Conservation (phyloP, 495 filamentous ascomycete species). For the Aspergillus sclerotiicarbonarius region DNA sequence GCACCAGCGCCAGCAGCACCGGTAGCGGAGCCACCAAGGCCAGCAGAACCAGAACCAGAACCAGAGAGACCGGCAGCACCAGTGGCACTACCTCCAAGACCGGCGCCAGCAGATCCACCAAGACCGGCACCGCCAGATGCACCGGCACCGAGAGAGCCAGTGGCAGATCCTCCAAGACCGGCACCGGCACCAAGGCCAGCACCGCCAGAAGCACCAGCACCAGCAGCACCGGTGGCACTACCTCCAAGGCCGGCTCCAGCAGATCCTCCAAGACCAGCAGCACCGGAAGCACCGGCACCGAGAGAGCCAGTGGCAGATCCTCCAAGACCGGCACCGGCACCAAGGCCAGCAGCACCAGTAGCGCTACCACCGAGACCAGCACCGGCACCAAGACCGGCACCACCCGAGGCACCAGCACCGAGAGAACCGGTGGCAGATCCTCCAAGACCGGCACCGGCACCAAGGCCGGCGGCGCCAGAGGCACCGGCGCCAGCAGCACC, state of each 20-base stretch:
- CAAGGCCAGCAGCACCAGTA: not conserved
- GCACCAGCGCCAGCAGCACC: not conserved
- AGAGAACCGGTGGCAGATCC: not conserved
- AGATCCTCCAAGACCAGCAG: not conserved
- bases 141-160: not conserved
- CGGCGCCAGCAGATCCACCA: not conserved
- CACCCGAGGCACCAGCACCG: not conserved
- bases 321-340: constrained; percentile 6
- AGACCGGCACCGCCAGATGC: not conserved
- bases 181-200: not conserved
- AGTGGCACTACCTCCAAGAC: not conserved
- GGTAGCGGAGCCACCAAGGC: not conserved
- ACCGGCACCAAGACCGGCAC: not conserved
- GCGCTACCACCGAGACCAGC: constrained; percentile 2
- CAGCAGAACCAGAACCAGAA: not conserved
- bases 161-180: not conserved
- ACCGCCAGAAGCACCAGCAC: not conserved
- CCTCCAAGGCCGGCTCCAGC: not conserved
- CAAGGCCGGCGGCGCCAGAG: not conserved
- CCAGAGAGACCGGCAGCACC: not conserved
- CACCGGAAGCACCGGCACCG: not conserved
- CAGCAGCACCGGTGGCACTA: not conserved
- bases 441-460: not conserved
- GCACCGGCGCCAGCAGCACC: not conserved
- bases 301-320: not conserved